Conservation (phyloP, 2,329 filamentous ascomycete species). For the Pseudopithomyces maydicus region DNA sequence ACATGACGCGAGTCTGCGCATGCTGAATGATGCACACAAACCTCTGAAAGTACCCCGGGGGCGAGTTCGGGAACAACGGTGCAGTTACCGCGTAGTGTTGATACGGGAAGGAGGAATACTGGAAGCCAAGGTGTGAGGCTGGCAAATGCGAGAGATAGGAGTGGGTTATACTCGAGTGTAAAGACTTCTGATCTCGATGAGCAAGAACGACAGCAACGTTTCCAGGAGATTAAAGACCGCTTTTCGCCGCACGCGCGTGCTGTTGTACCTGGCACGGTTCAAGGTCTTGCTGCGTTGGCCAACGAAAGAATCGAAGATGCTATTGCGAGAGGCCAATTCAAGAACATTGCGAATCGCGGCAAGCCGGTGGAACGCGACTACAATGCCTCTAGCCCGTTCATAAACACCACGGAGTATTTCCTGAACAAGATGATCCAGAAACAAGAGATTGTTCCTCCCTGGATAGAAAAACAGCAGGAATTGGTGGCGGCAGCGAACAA, state of each 20-base stretch:
- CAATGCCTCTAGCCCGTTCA: constrained; percentile 82
- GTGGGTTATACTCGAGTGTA: constrained; percentile 59
- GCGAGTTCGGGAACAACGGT: constrained; percentile 24
- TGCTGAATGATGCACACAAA: constrained; percentile 69
- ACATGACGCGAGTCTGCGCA: constrained; percentile 79
- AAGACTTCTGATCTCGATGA: constrained; percentile 66
- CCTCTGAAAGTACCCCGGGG: constrained; percentile 43
- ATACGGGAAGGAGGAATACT: constrained; percentile 46
- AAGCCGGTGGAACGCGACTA: constrained; percentile 81
- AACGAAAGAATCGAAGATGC: constrained; percentile 94
- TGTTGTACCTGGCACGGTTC: constrained; percentile 77
- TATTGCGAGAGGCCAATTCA: constrained; percentile 88
- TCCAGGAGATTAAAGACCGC: constrained; percentile 76
- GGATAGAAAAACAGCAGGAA: constrained; percentile 99
- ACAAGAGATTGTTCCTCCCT: constrained; percentile 93
- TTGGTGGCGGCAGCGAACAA: constrained; percentile 69
- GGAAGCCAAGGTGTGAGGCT: constrained; percentile 49
- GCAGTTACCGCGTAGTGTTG: constrained; percentile 33
- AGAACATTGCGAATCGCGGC: constrained; percentile 72
- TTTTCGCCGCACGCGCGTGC: constrained; percentile 75
- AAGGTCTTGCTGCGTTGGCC: constrained; percentile 80
- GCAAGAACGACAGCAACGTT: constrained; percentile 73
- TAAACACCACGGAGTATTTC: constrained; percentile 96
- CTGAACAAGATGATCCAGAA: constrained; percentile 98
- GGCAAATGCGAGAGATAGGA: constrained; percentile 63